Evolutionary conservation across 139 green algal genomes (phyloP).

Genomic region (Chlamydomonas schloesseri): DNA sequence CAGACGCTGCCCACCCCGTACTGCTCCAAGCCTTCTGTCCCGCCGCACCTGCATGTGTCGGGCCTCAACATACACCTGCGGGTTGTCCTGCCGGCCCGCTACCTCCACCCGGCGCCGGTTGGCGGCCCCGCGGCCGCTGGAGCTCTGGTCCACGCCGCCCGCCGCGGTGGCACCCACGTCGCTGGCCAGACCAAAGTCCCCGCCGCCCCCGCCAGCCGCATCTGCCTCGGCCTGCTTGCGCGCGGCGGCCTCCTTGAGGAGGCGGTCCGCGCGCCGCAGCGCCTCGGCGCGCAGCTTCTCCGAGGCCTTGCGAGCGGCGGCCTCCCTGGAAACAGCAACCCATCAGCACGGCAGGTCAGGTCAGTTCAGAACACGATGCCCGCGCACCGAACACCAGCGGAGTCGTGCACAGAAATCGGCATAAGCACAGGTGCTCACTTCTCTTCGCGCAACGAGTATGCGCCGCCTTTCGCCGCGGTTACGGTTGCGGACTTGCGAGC

Average conservation of each 20-base stretch:
- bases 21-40: too few relatives aligned
- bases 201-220: constrained; percentile 14
- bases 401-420: too few relatives aligned
- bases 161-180: constrained; percentile 17
- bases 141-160: not conserved
- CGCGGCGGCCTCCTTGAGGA: not conserved
- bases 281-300: constrained; percentile 24
- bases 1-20: too few relatives aligned
- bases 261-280: constrained; percentile 10
- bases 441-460: constrained; percentile 35
- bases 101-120: constrained; percentile 15
- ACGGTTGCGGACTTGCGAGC: constrained; percentile 19
- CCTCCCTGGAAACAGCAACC: constrained; percentile 27
- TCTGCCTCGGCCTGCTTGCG: not conserved
- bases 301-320: not conserved
- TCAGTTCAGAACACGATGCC: too few relatives aligned
- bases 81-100: constrained; percentile 26
- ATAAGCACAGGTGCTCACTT: constrained; percentile 41
- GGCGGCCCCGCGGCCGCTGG: not conserved
- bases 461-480: not conserved
- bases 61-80: constrained; percentile 54
- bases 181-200: not conserved
- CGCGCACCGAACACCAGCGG: too few relatives aligned
- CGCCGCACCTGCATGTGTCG: constrained; percentile 40
- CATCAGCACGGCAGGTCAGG: too few relatives aligned